These are phyloP conservation scores for Aplosporella prunicola DNA, from an alignment of 2,329 filamentous ascomycete species.

Conservation along the genomic window DNA sequence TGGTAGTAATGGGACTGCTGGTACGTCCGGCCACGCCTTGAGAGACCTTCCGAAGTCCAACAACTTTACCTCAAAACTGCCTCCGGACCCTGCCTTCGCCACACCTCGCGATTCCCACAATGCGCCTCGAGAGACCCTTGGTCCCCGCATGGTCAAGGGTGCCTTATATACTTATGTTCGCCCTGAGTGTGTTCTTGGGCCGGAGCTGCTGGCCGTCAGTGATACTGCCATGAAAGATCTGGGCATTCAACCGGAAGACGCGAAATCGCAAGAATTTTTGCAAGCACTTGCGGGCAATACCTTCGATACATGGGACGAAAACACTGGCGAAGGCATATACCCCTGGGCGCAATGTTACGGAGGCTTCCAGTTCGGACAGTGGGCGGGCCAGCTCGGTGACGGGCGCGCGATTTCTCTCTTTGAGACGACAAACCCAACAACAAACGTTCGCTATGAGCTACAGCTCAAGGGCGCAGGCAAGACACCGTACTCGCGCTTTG, in stretches of 20 bases:
- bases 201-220: slow-evolving; percentile 76
- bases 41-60: slow-evolving; percentile 54
- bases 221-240: slow-evolving; percentile 69
- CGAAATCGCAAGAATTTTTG: slow-evolving; percentile 63
- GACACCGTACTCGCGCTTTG: slow-evolving; percentile 93
- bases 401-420: slow-evolving; percentile 91
- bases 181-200: slow-evolving; percentile 60
- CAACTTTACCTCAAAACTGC: slow-evolving; percentile 56
- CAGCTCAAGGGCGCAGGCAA: slow-evolving; percentile 90
- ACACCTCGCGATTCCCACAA: slow-evolving; percentile 74
- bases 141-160: slow-evolving; percentile 72
- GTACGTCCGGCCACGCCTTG: slow-evolving; percentile 25
- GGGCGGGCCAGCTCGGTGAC: slow-evolving; percentile 93
- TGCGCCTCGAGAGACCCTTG: slow-evolving; percentile 65
- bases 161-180: slow-evolving; percentile 88
- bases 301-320: slow-evolving; percentile 66
- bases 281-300: slow-evolving; percentile 73
- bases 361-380: slow-evolving; percentile 62
- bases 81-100: slow-evolving; percentile 67
- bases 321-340: slow-evolving; percentile 60
- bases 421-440: slow-evolving; percentile 67
- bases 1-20: slow-evolving; percentile 11
- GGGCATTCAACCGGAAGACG: slow-evolving; percentile 61
- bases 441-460: slow-evolving; percentile 70
- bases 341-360: slow-evolving; percentile 99